These are phyloP conservation scores for Ailanthus altissimus DNA, from an alignment of 345 rosid genomes.

Conservation along the genomic window DNA sequence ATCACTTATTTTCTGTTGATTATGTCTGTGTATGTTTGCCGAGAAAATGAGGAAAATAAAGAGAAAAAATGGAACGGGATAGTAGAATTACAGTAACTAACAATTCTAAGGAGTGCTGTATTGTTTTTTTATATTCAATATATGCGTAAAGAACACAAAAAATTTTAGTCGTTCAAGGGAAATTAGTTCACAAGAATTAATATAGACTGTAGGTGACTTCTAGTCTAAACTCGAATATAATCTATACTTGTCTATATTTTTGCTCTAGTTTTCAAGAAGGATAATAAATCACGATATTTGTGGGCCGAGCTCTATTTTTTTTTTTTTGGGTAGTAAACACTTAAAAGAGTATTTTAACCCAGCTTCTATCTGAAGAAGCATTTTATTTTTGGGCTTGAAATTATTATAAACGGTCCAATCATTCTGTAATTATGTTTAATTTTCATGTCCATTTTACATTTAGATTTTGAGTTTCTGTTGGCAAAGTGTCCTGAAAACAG, in stretches of 20 bases:
- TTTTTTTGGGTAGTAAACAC: too few relatives aligned
- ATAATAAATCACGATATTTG: not conserved
- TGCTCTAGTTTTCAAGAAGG: not conserved
- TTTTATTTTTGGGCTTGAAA: not conserved
- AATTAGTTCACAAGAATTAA: not conserved
- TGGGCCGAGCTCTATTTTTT: not conserved
- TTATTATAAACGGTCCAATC: not conserved
- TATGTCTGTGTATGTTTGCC: not conserved
- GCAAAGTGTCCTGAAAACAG: not conserved
- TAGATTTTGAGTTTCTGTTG: not conserved
- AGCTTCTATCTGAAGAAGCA: not conserved
- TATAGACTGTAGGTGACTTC: slow-evolving; percentile 1
- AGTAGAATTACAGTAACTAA: not conserved
- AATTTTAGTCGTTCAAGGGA: not conserved
- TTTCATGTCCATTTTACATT: not conserved
- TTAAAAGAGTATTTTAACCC: not conserved
- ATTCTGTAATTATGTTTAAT: not conserved
- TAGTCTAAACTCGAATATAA: not conserved
- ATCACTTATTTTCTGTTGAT: not conserved
- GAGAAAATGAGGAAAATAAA: slow-evolving; percentile 12
- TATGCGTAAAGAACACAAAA: too few relatives aligned
- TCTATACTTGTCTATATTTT: not conserved
- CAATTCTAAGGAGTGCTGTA: not conserved
- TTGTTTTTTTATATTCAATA: not conserved
- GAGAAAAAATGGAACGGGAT: not conserved